Conservation (phyloP, 2,329 filamentous ascomycete genomes). For the Penicillium sp. region DNA sequence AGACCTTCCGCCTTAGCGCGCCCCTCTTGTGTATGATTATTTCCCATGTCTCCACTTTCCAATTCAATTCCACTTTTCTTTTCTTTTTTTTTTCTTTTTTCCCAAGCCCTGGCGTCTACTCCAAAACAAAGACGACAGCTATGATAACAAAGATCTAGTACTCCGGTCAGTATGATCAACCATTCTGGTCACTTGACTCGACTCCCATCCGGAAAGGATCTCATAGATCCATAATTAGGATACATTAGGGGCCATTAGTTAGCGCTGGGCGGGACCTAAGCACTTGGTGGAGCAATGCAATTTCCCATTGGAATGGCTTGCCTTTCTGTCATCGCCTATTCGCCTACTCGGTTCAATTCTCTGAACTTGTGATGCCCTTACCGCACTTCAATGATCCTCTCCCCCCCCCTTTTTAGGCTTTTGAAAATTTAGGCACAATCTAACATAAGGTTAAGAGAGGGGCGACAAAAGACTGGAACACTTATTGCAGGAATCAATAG, state of each 20-base stretch:
- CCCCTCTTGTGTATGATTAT: constrained; percentile 23
- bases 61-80: constrained; percentile 1
- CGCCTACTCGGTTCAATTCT: not conserved
- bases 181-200: not conserved
- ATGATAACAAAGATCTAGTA: not conserved
- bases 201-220: not conserved
- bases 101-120: not conserved
- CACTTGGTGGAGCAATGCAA: constrained; percentile 8
- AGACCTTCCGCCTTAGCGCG: constrained; percentile 25
- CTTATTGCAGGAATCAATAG: not conserved
- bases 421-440: not conserved
- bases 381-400: not conserved
- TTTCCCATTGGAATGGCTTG: constrained; percentile 11
- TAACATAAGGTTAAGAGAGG: not conserved
- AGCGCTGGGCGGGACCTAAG: constrained; percentile 3
- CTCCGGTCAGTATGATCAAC: not conserved
- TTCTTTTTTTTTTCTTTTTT: not conserved
- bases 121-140: not conserved
- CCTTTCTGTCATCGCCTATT: constrained; percentile 8
- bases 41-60: constrained; percentile 17
- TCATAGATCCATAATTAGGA: constrained; percentile 2
- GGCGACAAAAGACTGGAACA: not conserved
- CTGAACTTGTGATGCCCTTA: not conserved
- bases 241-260: not conserved
- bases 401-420: not conserved